These are phyloP conservation scores for Xylaria sp. DNA, from an alignment of 495 filamentous ascomycete species.

Conservation along the genomic window DNA sequence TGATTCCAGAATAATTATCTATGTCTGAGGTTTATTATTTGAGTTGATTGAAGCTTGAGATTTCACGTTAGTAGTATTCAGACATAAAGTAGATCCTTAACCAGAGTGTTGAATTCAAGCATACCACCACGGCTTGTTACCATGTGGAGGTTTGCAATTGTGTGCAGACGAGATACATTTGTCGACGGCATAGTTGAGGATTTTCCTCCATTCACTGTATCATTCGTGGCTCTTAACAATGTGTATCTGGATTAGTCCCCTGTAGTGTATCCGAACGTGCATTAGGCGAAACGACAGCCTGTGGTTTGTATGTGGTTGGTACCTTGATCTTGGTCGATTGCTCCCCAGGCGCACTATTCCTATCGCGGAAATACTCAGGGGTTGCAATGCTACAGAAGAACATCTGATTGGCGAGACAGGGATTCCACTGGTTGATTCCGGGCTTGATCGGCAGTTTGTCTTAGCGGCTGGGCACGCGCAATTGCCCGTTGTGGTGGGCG, in stretches of 20 bases:
- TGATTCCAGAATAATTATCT: background rate
- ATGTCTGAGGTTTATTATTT: background rate
- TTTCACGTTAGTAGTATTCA: background rate
- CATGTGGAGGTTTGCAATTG: no score
- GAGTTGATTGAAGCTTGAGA: background rate
- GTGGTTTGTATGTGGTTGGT: constrained; percentile 2
- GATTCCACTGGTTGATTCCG: background rate
- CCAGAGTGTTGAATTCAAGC: no score
- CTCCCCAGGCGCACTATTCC: background rate
- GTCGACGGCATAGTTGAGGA: background rate
- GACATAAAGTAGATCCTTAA: background rate
- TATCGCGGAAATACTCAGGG: background rate
- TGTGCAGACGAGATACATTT: no score
- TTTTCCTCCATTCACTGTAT: background rate
- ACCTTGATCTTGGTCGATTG: background rate
- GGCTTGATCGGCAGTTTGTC: constrained; percentile 4
- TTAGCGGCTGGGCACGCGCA: constrained; percentile 20
- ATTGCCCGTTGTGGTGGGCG: constrained; percentile 24
- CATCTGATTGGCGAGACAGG: constrained; percentile 7
- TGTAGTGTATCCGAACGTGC: background rate
- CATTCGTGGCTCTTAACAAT: background rate
- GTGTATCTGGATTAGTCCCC: background rate
- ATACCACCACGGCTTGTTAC: no score
- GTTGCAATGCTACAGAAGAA: background rate
- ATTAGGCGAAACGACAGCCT: background rate